phyloP scores from a whole-genome alignment of 116 monocot species.

The Trichopus zeylanicus region DNA sequence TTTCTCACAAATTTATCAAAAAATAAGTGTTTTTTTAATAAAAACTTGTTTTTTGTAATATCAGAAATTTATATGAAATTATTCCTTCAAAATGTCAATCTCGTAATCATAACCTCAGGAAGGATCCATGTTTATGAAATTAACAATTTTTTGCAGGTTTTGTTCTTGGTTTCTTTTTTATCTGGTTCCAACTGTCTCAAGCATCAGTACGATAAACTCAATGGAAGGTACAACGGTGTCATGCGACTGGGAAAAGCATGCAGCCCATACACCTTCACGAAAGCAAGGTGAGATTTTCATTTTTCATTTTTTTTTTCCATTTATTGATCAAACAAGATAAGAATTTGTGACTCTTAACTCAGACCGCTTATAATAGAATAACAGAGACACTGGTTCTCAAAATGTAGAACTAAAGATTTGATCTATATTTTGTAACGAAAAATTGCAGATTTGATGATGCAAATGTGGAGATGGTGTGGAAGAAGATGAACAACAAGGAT shows the following conservation, averaged over 20 bases:
- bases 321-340: not conserved
- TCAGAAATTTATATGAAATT: no score
- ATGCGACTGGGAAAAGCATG: not conserved
- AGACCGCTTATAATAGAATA: no score
- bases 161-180: not conserved
- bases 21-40: no score
- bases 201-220: not conserved
- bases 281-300: not conserved
- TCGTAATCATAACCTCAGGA: not conserved
- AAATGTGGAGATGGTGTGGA: not conserved
- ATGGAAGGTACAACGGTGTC: not conserved
- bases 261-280: not conserved
- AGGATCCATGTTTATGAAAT: not conserved
- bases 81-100: no score
- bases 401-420: no score
- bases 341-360: no score
- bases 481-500: not conserved
- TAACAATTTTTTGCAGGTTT: not conserved
- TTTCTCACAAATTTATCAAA: no score
- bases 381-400: no score
- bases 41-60: no score
- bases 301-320: not conserved
- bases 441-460: not conserved
- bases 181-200: not conserved
- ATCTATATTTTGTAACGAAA: not conserved